A percentile compares a stretch with the other conserved stretches of the same genome.
Conservation (phyloP, 2,329 filamentous ascomycete species). For the Penicillium concentricum region DNA sequence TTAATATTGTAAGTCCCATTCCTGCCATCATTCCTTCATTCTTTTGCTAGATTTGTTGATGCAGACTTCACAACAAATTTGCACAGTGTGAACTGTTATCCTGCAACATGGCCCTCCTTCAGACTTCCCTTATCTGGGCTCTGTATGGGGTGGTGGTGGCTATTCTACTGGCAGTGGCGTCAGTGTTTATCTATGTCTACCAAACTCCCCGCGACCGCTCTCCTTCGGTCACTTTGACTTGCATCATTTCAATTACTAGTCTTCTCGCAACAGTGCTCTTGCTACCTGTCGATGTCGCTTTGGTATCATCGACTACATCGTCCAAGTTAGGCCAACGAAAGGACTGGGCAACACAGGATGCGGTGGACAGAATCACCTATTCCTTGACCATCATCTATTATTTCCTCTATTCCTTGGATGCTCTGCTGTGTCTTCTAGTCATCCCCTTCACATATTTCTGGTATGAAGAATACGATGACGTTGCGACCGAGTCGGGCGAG, state of each 20-base stretch:
- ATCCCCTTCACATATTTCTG: conserved; percentile 98
- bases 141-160: conserved; percentile 81
- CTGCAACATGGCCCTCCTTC: conserved; percentile 65
- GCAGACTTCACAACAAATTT: conserved; percentile 8
- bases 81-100: conserved; percentile 7
- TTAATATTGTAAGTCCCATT: background rate
- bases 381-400: conserved; percentile 91
- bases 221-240: conserved; percentile 74
- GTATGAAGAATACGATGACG: conserved; percentile 96
- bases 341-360: conserved; percentile 85
- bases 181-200: conserved; percentile 87
- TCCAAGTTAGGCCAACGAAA: conserved; percentile 78
- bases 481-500: conserved; percentile 75
- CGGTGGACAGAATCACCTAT: conserved; percentile 72
- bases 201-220: conserved; percentile 86
- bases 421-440: conserved; percentile 80
- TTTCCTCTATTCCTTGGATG: conserved; percentile 85
- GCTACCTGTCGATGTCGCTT: conserved; percentile 89
- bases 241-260: conserved; percentile 80
- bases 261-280: conserved; percentile 90
- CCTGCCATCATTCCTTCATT: background rate
- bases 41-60: background rate
- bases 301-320: conserved; percentile 84
- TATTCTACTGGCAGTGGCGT: conserved; percentile 72
- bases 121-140: conserved; percentile 91